A percentile compares a stretch with the other conserved stretches of the same genome.
Evolutionary conservation across 306 rosid genomes (phyloP).

Genomic region (Trifolium pratense): DNA sequence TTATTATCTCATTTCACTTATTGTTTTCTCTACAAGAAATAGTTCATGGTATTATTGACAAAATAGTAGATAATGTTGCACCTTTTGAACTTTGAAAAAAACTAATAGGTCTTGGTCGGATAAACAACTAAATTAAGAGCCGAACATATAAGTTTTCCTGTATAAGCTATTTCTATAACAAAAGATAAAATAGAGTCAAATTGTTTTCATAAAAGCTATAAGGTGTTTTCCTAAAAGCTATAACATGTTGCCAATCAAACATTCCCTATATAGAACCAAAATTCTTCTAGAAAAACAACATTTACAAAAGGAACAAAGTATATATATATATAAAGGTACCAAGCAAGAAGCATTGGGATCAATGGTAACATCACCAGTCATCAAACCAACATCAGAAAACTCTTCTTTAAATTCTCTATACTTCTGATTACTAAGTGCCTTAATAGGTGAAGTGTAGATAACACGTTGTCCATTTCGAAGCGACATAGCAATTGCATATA

Average conservation of each 20-base stretch:
- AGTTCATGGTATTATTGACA: background rate
- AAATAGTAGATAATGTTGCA: background rate
- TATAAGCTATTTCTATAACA: background rate
- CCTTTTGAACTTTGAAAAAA: background rate
- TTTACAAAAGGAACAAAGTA: background rate
- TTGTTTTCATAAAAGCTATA: background rate
- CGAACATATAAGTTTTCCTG: background rate
- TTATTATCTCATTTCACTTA: background rate
- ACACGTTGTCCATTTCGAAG: slow-evolving; percentile 79
- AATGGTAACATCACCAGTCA: slow-evolving; percentile 96
- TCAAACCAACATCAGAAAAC: slow-evolving; percentile 94
- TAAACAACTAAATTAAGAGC: background rate
- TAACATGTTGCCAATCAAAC: background rate
- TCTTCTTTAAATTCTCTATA: slow-evolving; percentile 90
- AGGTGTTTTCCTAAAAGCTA: background rate
- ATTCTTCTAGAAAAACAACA: background rate
- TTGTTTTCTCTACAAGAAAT: background rate
- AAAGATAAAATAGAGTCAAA: background rate
- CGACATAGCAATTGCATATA: slow-evolving; percentile 94
- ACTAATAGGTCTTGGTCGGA: background rate
- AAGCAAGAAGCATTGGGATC: slow-evolving; percentile 93
- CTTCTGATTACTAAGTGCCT: slow-evolving; percentile 97
- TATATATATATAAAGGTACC: slow-evolving; percentile 36
- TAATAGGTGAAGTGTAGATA: slow-evolving; percentile 91
- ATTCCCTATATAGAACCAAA: background rate